These are phyloP conservation scores for Leccinum disarticulatum DNA, from an alignment of 768 basidiomycete species.

Conservation along the genomic window DNA sequence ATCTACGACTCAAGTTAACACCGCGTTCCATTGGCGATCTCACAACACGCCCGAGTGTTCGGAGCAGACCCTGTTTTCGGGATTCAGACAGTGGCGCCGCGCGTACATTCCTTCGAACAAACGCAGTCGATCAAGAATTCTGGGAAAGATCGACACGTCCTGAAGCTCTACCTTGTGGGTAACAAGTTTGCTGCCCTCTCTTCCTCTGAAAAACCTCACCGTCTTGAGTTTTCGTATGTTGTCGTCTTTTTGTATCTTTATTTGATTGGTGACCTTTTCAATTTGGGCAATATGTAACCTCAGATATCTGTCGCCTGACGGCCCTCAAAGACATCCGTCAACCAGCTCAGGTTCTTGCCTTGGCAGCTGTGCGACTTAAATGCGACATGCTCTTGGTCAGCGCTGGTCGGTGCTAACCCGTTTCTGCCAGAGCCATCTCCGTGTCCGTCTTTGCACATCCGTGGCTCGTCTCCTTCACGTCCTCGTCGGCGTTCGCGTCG, in stretches of 20 bases:
- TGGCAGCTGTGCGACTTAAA: slow-evolving; percentile 46
- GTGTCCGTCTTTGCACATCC: no score
- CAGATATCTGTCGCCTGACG: slow-evolving; percentile 55
- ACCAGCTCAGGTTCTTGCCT: slow-evolving; percentile 58
- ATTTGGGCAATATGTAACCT: slow-evolving; percentile 56
- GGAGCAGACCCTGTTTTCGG: slow-evolving; percentile 27
- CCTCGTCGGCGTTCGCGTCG: no score
- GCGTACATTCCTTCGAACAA: slow-evolving; percentile 16
- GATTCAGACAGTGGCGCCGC: slow-evolving; percentile 30
- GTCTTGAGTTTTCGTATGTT: slow-evolving; percentile 64
- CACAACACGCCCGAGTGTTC: slow-evolving; percentile 42
- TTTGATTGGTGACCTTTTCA: background rate
- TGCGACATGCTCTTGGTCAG: slow-evolving; percentile 52
- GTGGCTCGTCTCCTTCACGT: slow-evolving; percentile 10
- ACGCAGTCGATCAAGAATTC: slow-evolving; percentile 30
- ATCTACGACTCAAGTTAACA: slow-evolving; percentile 45
- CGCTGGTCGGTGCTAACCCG: slow-evolving; percentile 60
- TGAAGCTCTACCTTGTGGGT: slow-evolving; percentile 55
- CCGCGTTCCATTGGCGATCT: slow-evolving; percentile 49
- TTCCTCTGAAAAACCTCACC: slow-evolving; percentile 49
- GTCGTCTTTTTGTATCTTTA: background rate
- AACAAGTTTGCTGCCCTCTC: slow-evolving; percentile 60
- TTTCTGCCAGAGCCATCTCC: slow-evolving; percentile 41
- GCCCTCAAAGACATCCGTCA: slow-evolving; percentile 60
- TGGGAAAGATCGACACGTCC: slow-evolving; percentile 45